Percentiles rank a stretch among this genome's conserved stretches.
These are phyloP conservation scores for Cicer bijugum DNA, from an alignment of 306 rosid genomes.

Conservation along the genomic window DNA sequence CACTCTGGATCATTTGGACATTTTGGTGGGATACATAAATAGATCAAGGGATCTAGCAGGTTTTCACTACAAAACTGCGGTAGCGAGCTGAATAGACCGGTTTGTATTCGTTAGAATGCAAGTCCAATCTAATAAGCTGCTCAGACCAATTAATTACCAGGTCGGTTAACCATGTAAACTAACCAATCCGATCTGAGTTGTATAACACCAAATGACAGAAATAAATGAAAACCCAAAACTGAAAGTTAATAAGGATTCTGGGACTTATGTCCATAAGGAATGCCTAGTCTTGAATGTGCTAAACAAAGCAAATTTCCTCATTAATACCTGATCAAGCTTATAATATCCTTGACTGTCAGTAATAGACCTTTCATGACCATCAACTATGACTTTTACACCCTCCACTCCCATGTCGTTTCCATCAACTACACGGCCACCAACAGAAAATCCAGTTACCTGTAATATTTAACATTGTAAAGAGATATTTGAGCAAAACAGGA, in stretches of 20 bases:
- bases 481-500: slow-evolving; percentile 34
- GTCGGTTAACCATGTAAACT: neutral
- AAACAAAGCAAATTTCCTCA: slow-evolving; percentile 37
- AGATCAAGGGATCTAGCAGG: neutral
- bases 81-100: neutral
- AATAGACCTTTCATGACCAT: slow-evolving; percentile 86
- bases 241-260: slow-evolving; percentile 29
- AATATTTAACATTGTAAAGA: slow-evolving; percentile 41
- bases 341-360: slow-evolving; percentile 94
- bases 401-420: slow-evolving; percentile 84
- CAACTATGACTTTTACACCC: slow-evolving; percentile 86
- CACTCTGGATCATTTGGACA: neutral
- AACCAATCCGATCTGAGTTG: neutral
- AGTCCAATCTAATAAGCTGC: neutral
- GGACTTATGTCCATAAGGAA: slow-evolving; percentile 25
- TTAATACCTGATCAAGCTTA: slow-evolving; percentile 92
- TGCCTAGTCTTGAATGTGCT: slow-evolving; percentile 8
- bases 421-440: slow-evolving; percentile 94
- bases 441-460: slow-evolving; percentile 97
- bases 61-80: neutral
- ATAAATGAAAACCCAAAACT: slow-evolving; percentile 22
- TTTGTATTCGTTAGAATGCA: neutral
- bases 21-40: neutral
- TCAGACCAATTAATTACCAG: neutral
- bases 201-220: neutral